Evolutionary conservation across 2,329 filamentous ascomycete genomes (phyloP), one percentile per base, ranked within the genome.

Genomic region (Hypocreales sp.): DNA sequence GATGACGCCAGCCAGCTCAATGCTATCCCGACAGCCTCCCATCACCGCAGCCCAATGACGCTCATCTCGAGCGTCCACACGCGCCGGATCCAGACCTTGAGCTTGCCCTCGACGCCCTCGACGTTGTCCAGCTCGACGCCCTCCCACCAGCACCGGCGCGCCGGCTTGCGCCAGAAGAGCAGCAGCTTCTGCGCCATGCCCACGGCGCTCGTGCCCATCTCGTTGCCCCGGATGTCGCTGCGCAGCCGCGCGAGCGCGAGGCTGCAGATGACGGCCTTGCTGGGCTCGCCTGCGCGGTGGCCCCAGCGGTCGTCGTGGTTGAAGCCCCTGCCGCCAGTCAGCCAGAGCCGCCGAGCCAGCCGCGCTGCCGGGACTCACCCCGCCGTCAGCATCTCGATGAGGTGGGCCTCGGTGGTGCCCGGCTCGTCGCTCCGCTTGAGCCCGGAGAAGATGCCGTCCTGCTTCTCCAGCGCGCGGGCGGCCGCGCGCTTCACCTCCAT

Each of bases 11-110:
- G 31, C 31, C 25, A 31, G 28, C 24, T 18, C 26, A 21, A 26
- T 29, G n/a, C n/a, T n/a, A n/a, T n/a, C n/a, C n/a, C n/a, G n/a
- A n/a, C n/a, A n/a, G n/a, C n/a, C n/a, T n/a, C n/a, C 21, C 21
- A 15, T 26, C 31, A 32, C 12, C 27, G 77, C 40, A 92, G 63
- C 30, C 82, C 82, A 51, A 92, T 90, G 29, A 90, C 82, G 49
- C 81, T 90, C 82, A 98, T 98, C 64, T 98, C 90, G 32, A 98
- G 66, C 33, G 90, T 98, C 90, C 90, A 98, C 33, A 98, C 90
- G 44, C 90, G 72, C 46, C 90, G 69, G 50, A 98, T 95, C 90
- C 90, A 98, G 32, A 98, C 84, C 58, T 98, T 98, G 40, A 98
- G 65, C 50, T 77, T 82, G 28, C 86, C 87, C 27, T 92, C 73